Base-by-base conservation (phyloP, 306 rosid genomes). In the Lathyrus aphaca region DNA sequence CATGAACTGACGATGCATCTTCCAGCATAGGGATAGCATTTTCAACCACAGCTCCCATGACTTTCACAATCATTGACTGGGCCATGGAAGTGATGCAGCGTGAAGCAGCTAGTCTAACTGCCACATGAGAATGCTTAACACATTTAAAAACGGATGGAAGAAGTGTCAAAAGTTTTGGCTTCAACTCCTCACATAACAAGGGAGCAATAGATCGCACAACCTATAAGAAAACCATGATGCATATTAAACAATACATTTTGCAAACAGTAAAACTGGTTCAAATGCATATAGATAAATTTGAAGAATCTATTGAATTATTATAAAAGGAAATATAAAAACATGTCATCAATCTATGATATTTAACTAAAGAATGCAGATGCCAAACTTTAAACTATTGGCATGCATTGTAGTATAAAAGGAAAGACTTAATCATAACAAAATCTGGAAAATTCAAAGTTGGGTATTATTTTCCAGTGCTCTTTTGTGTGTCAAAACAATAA, bases 31-130 rank as follows among this genome's bases (percentile, higher is more conserved):
- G 94, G 73, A 91, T 86, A 75, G 92, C 90, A 74, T 85, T 87
- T 81, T 85, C 96, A 66, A 90, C 66, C 53, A 90, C 87, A 49
- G 96, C 92, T 65, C 91, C 89, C 97, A 94, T 94, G 39, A 89
- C 92, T 82, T 80, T 72, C 65, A 68, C 80, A 43, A 85, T 86
- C 99, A 88, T 85, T 61, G 99, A 84, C 82, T 82, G 86, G 68
- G 99, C 99, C 96, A 94, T 86, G 70, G 99, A 84, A 69, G 99
- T 88, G 80, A 94, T 94, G 82, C 97, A 94, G 76, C 96, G 88
- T 44, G 95, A 88, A 59, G 99, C 89, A 76, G 97, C 95, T 80
- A 94, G 82, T 86, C 99, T 89, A 81, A 94, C 97, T 64, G 99
- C 99, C 77, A 87, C 86, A 64, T 94, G 97, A 60, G 89, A 73